phyloP scores from a whole-genome alignment of 2,329 filamentous ascomycete genomes.

The Alternaria solani region DNA sequence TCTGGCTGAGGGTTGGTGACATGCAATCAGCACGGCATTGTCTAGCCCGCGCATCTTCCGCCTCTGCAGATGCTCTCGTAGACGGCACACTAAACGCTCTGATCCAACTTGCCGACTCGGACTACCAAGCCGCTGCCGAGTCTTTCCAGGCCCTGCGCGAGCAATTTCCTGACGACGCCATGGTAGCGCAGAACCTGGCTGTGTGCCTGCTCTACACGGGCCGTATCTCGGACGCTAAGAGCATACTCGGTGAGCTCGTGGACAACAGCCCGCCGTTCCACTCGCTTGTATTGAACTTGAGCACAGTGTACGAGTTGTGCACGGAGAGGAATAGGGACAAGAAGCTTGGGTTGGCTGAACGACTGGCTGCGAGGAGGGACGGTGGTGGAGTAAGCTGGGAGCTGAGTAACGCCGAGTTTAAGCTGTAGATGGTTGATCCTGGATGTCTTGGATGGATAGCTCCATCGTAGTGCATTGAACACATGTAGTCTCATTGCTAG shows the following conservation, averaged over 20 bases:
- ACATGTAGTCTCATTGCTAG: not conserved
- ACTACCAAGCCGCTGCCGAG: constrained; percentile 69
- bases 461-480: too few relatives aligned
- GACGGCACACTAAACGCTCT: constrained; percentile 68
- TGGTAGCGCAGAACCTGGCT: constrained; percentile 82
- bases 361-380: constrained; percentile 67
- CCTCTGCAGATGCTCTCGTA: constrained; percentile 41
- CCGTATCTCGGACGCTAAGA: constrained; percentile 68
- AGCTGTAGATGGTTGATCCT: constrained; percentile 61
- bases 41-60: constrained; percentile 48
- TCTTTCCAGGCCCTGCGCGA: constrained; percentile 66
- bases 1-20: constrained; percentile 83
- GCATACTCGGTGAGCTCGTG: constrained; percentile 72
- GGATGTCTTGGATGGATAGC: not conserved
- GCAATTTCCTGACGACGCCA: constrained; percentile 64
- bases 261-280: constrained; percentile 69
- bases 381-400: constrained; percentile 69
- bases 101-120: constrained; percentile 78
- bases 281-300: constrained; percentile 85
- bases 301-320: constrained; percentile 90
- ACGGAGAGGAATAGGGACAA: constrained; percentile 75
- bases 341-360: constrained; percentile 76
- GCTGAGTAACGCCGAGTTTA: constrained; percentile 76
- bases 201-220: constrained; percentile 86
- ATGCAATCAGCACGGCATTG: constrained; percentile 69